These are phyloP conservation scores for Cryomyces antarcticus DNA, from an alignment of 495 filamentous ascomycete genomes.

Conservation along the genomic window DNA sequence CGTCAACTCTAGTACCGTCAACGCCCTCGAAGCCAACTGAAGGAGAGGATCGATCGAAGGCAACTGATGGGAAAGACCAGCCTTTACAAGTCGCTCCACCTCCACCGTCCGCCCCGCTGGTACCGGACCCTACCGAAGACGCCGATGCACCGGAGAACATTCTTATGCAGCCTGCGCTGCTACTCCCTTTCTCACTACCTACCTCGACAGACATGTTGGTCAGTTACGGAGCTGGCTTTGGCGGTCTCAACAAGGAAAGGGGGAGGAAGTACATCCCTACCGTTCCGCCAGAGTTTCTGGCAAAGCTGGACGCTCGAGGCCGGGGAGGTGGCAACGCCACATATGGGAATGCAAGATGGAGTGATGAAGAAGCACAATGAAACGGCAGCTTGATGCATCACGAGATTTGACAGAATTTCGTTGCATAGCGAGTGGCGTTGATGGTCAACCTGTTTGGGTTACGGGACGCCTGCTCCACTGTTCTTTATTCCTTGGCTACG, in stretches of 20 bases:
- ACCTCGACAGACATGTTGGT: conserved; percentile 96
- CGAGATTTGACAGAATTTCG: too few relatives aligned
- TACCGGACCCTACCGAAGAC: conserved; percentile 14
- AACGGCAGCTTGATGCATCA: too few relatives aligned
- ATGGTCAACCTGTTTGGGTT: too few relatives aligned
- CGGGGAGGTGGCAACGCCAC: conserved; percentile 9
- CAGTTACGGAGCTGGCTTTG: conserved; percentile 84
- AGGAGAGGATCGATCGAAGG: too few relatives aligned
- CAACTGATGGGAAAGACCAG: neutral
- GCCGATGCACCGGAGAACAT: conserved; percentile 46
- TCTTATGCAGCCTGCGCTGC: conserved; percentile 71
- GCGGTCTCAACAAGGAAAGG: conserved; percentile 74
- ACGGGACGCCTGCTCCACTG: too few relatives aligned
- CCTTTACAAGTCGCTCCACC: conserved; percentile 2
- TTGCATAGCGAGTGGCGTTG: too few relatives aligned
- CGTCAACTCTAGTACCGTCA: neutral
- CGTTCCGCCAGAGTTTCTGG: conserved; percentile 81
- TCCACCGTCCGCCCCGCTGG: neutral
- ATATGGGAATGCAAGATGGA: conserved; percentile 7
- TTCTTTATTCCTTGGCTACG: too few relatives aligned
- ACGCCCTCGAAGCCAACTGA: conserved; percentile 1
- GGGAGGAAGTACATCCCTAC: conserved; percentile 94
- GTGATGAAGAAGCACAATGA: conserved; percentile 1
- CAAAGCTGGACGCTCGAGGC: conserved; percentile 48
- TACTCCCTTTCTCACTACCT: conserved; percentile 84